These are phyloP conservation scores for Russula vinacea DNA, from an alignment of 768 basidiomycete species.

Conservation along the genomic window DNA sequence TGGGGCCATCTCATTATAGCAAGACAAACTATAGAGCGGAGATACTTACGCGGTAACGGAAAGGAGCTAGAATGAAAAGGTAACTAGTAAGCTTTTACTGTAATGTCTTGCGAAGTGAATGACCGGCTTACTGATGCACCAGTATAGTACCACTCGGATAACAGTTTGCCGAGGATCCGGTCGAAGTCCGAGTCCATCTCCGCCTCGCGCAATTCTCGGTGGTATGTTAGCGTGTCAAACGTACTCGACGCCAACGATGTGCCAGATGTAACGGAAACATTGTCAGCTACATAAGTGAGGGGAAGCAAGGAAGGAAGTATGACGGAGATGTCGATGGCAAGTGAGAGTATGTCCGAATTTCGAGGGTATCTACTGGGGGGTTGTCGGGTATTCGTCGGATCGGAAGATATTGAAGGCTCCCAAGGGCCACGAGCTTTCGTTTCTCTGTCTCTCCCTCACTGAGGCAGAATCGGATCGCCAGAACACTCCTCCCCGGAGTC, in stretches of 20 bases:
- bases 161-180: constrained; percentile 45
- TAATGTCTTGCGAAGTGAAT: background rate
- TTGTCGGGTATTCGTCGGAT: constrained; percentile 17
- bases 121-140: constrained; percentile 53
- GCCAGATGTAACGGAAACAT: constrained; percentile 35
- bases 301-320: constrained; percentile 28
- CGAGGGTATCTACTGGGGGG: constrained; percentile 25
- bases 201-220: constrained; percentile 52
- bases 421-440: constrained; percentile 14
- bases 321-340: constrained; percentile 13
- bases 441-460: constrained; percentile 34
- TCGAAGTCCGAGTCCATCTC: constrained; percentile 50
- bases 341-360: background rate
- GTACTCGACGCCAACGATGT: constrained; percentile 39
- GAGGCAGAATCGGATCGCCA: constrained; percentile 42
- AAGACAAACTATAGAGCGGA: background rate
- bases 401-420: constrained; percentile 19
- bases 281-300: constrained; percentile 36
- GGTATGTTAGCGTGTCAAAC: constrained; percentile 54
- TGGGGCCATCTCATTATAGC: background rate
- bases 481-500: constrained; percentile 24
- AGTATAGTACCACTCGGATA: constrained; percentile 62
- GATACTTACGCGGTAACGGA: constrained; percentile 54
- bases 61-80: constrained; percentile 46
- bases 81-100: too few species aligned